Base-by-base conservation (phyloP, 2,329 filamentous ascomycete species). In the Atkinsonella texensis region DNA sequence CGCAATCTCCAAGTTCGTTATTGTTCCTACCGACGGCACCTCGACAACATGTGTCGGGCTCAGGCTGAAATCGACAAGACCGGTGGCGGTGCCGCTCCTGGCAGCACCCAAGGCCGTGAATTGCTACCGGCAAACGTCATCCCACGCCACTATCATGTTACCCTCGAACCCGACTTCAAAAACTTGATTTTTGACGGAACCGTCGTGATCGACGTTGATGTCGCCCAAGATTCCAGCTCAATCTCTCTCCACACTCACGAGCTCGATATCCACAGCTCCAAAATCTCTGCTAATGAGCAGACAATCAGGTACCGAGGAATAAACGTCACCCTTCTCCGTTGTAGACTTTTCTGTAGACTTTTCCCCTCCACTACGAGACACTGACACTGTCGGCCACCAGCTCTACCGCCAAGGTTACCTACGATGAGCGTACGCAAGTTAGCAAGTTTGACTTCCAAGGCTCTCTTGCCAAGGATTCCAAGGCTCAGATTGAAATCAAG, bases 51-150 rank as follows among this genome's bases (percentile, higher is more conserved):
- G 83, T 87, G 85, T 70, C 80, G 78, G 58, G 61, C 62, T 47
- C 67, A 67, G 41, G 63, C 65, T 40, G 60, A 58, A 42, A 57
- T 62, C 59, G 68, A 67, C 40, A 57, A 60, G 60, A 62, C 62
- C 52, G 62, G 66, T 57, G 65, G 63, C 52, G 64, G 64, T 51
- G 54, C 53, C 15, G 52, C 55, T 49, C 41, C 57, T 18, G 47
- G 52, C 18, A 51, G 45, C 31, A 35, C 51, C 45, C 70, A 63
- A 17, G 61, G 58, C 40, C 84, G 91, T 61, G 86, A 95, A 74
- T 84, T 97, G 58, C 77, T 97, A 60, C 93, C 91, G 49, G 83
- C 84, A 70, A 95, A 96, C 64, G 89, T 96, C 62, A 85, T 91
- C 67, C 90, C 91, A n/a, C 71, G 77, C 40, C 89, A 97, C 72